Evolutionary conservation across 2,329 filamentous ascomycete genomes (phyloP), one percentile per base, ranked within the genome.

Genomic region (Colletotrichum karsti): DNA sequence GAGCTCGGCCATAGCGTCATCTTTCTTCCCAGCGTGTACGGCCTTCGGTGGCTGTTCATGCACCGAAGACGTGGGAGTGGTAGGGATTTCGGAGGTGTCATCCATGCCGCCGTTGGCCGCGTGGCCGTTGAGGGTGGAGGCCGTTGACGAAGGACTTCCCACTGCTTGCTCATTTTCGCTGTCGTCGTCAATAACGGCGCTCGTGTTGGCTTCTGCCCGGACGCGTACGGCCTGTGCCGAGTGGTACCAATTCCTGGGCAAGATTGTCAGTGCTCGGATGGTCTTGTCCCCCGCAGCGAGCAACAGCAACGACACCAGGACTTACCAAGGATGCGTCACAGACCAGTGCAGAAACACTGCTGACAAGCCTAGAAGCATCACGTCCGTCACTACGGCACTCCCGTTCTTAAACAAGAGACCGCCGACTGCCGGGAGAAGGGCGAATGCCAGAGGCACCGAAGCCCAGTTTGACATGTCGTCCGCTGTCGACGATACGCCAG

Each of bases 341-440:
- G 93, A 95, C 93, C 94, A 98, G 77, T 97, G 95, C 69, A 98
- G 83, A 74, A 98, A 97, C 48, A 98, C 87, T 5, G 92, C 93
- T 2, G 93, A 93, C 69, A 98, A 80, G 3, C 88, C 90, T 33
- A 98, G 81, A 35, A 98, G 84, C 73, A 96, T 91, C 28, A 97
- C 81, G 78, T 98, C 95, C 0, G 94, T 97, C 61, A 95, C 89
- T 69, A 98, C 86, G 1, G 91, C 88, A 73, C 91, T 92, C 12
- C 95, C 95, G 81, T 97, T 93, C 69, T 92, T 88, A 77, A 97
- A 97, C 63, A 98, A 83, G 54, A 97, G 80, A 0, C 95, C 95
- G 1, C 90, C 93, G n/a, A 97, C 77, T 1, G 95, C 94, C 3
- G 95, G 95, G 13, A 98, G 82, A 53, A 98, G 85, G 3, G 94